Evolutionary conservation across 768 basidiomycete species (phyloP).

Genomic region (Lactarius indigo): DNA sequence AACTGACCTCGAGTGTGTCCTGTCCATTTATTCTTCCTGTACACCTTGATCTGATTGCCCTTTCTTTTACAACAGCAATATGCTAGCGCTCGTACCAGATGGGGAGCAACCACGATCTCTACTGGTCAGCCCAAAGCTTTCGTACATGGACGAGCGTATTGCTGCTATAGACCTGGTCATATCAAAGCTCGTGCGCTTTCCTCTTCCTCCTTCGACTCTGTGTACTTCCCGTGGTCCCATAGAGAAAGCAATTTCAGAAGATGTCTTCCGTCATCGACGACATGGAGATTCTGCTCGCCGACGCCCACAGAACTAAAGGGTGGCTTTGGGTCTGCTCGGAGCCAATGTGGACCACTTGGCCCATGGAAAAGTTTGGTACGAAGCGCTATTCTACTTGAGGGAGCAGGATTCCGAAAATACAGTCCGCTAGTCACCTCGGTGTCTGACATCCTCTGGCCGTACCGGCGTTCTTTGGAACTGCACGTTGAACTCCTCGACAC

Average conservation of each 20-base stretch:
- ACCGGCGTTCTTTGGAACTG: slow-evolving; percentile 60
- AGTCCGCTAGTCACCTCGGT: slow-evolving; percentile 47
- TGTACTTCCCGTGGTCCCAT: too few relatives aligned
- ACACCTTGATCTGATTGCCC: not conserved
- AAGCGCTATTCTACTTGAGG: not conserved
- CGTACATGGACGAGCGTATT: slow-evolving; percentile 63
- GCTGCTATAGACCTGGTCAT: slow-evolving; percentile 55
- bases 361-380: slow-evolving; percentile 73
- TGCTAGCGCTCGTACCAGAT: slow-evolving; percentile 49
- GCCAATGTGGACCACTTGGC: slow-evolving; percentile 80
- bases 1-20: slow-evolving; percentile 79
- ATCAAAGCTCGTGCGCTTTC: slow-evolving; percentile 57
- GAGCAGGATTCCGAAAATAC: not conserved
- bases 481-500: slow-evolving; percentile 53
- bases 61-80: slow-evolving; percentile 46
- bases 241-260: slow-evolving; percentile 71
- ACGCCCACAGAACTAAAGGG: slow-evolving; percentile 70
- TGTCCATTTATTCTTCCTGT: not conserved
- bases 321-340: slow-evolving; percentile 68
- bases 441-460: slow-evolving; percentile 54
- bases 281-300: slow-evolving; percentile 59
- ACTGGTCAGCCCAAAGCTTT: slow-evolving; percentile 63
- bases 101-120: slow-evolving; percentile 53
- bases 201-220: not conserved
- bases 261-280: slow-evolving; percentile 62